These are phyloP conservation scores for Trichoderma arundinaceum DNA, from an alignment of 2,329 filamentous ascomycete species.

Conservation along the genomic window DNA sequence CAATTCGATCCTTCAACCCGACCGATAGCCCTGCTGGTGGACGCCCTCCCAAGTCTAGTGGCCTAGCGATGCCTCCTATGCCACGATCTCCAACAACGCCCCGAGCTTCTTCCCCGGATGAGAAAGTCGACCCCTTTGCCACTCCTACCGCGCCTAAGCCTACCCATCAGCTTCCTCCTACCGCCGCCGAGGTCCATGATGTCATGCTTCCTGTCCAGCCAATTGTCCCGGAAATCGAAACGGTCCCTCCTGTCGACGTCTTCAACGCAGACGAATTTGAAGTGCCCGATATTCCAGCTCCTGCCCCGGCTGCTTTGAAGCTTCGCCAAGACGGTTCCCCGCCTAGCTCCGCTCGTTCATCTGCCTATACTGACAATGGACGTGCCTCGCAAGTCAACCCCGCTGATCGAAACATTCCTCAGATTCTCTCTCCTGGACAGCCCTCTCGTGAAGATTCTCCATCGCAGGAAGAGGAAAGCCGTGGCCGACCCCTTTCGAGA, in stretches of 20 bases:
- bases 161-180: slow-evolving; percentile 35
- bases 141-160: slow-evolving; percentile 44
- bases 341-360: slow-evolving; percentile 30
- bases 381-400: slow-evolving; percentile 32
- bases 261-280: slow-evolving; percentile 34
- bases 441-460: slow-evolving; percentile 40
- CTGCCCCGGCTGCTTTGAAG: slow-evolving; percentile 41
- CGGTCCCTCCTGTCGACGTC: slow-evolving; percentile 41
- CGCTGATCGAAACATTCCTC: slow-evolving; percentile 45
- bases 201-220: slow-evolving; percentile 43
- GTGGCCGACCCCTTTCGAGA: slow-evolving; percentile 47
- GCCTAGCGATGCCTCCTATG: slow-evolving; percentile 23
- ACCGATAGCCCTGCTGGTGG: slow-evolving; percentile 43
- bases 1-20: slow-evolving; percentile 58
- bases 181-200: slow-evolving; percentile 37
- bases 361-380: slow-evolving; percentile 30
- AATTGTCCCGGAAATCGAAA: slow-evolving; percentile 49
- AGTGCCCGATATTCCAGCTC: slow-evolving; percentile 41
- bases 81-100: slow-evolving; percentile 10
- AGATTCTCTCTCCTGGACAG: slow-evolving; percentile 38
- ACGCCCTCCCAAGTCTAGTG: slow-evolving; percentile 50
- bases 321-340: slow-evolving; percentile 37
- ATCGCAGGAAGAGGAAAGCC: slow-evolving; percentile 43
- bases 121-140: slow-evolving; percentile 46
- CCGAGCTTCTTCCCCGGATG: slow-evolving; percentile 45